A percentile compares a stretch with the other conserved stretches of the same genome.
Evolutionary conservation across 192 early-diverging fungal species (phyloP).

Genomic region (Dissophora ornata): DNA sequence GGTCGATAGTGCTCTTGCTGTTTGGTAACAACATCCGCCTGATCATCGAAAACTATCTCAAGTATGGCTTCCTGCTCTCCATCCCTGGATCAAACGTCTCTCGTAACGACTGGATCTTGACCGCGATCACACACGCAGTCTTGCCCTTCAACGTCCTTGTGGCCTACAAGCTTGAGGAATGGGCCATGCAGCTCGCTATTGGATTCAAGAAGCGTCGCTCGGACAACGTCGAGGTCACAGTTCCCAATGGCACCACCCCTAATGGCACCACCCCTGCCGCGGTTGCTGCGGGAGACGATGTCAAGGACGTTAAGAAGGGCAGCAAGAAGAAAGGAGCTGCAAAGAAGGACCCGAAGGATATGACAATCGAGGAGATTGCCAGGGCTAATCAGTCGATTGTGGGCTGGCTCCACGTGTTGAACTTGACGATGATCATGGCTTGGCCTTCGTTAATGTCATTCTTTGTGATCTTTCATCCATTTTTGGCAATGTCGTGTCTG

Average conservation of each 20-base stretch:
- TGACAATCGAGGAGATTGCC: conserved; percentile 38
- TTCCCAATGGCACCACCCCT: neutral
- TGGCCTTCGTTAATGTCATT: conserved; percentile 75
- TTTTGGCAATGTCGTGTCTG: conserved; percentile 72
- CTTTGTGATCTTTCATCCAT: conserved; percentile 74
- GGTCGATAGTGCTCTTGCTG: conserved; percentile 76
- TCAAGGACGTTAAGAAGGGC: neutral
- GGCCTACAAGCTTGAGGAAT: conserved; percentile 72
- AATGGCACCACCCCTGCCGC: neutral
- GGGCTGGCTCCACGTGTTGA: conserved; percentile 62
- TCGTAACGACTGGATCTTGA: conserved; percentile 66
- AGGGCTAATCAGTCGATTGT: conserved; percentile 29
- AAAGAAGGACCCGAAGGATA: conserved; percentile 4
- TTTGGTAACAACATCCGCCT: conserved; percentile 85
- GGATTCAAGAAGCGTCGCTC: conserved; percentile 37
- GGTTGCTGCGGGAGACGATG: conserved; percentile 17
- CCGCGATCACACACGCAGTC: conserved; percentile 60
- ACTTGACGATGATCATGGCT: conserved; percentile 66
- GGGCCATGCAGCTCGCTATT: conserved; percentile 34
- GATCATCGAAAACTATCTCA: conserved; percentile 89
- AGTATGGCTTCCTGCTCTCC: conserved; percentile 86
- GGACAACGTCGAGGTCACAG: conserved; percentile 1
- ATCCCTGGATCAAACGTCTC: conserved; percentile 68
- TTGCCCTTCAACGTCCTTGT: conserved; percentile 66
- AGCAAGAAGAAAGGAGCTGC: conserved; percentile 2